Percentiles rank a stretch among this genome's conserved stretches.
These are phyloP conservation scores for Ballota nigra DNA, from an alignment of 257 asterid species.

Conservation along the genomic window DNA sequence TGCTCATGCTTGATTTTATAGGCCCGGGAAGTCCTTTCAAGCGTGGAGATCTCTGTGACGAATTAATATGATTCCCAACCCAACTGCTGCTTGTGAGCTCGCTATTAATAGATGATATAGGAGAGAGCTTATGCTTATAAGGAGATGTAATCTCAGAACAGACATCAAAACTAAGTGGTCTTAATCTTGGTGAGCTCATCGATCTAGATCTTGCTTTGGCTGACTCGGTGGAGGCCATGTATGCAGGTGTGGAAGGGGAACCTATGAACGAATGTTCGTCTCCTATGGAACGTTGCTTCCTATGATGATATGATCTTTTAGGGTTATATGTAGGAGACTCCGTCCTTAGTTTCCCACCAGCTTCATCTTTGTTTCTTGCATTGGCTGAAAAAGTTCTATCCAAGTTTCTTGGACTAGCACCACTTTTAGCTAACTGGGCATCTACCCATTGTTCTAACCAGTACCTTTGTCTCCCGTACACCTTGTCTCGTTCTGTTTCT, in stretches of 20 bases:
- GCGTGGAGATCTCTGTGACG: slow-evolving; percentile 65
- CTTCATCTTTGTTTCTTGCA: slow-evolving; percentile 48
- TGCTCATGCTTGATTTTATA: slow-evolving; percentile 47
- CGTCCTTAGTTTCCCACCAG: slow-evolving; percentile 33
- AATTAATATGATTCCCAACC: slow-evolving; percentile 40
- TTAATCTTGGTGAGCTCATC: slow-evolving; percentile 78
- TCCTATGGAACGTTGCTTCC: slow-evolving; percentile 66
- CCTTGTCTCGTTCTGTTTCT: slow-evolving; percentile 69
- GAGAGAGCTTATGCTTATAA: slow-evolving; percentile 72
- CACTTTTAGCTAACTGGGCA: slow-evolving; percentile 68
- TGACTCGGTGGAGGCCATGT: slow-evolving; percentile 92
- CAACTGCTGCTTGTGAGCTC: slow-evolving; percentile 66
- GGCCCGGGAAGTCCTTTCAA: slow-evolving; percentile 57
- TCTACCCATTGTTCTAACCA: slow-evolving; percentile 96
- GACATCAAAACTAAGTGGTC: slow-evolving; percentile 66
- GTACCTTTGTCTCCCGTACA: slow-evolving; percentile 52
- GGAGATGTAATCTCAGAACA: slow-evolving; percentile 82
- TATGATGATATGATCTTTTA: slow-evolving; percentile 61
- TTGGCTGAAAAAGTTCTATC: slow-evolving; percentile 31
- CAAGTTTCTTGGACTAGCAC: slow-evolving; percentile 31
- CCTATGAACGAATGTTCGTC: slow-evolving; percentile 46
- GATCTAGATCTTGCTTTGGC: slow-evolving; percentile 84
- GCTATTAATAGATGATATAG: slow-evolving; percentile 82
- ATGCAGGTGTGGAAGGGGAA: slow-evolving; percentile 70
- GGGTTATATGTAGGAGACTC: slow-evolving; percentile 43